These are phyloP conservation scores for Metschnikowia rubicola DNA, from an alignment of 805 yeast species.

Conservation along the genomic window DNA sequence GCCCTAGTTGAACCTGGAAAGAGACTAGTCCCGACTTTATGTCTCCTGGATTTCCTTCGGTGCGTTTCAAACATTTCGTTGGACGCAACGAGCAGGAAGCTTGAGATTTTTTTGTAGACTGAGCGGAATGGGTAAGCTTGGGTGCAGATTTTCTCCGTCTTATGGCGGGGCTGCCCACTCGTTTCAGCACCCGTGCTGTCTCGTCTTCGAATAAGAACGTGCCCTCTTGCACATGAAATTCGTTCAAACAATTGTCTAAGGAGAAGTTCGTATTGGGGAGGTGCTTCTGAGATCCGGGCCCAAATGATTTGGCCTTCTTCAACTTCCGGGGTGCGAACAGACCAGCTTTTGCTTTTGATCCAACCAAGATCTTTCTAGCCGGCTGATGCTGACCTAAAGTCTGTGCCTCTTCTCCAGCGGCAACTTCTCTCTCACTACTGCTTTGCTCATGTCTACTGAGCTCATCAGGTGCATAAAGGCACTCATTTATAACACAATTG, in stretches of 20 bases:
- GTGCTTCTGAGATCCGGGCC: constrained; percentile 2
- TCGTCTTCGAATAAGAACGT: constrained; percentile 17
- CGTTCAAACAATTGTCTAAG: constrained; percentile 15
- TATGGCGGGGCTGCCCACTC: constrained; percentile 6
- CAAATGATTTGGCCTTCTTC: constrained; percentile 9
- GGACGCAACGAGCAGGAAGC: constrained; percentile 10
- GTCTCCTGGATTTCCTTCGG: constrained; percentile 18
- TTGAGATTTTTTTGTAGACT: constrained; percentile 9
- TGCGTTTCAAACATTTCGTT: constrained; percentile 1
- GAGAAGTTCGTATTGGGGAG: constrained; percentile 12
- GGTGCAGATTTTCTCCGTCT: constrained; percentile 9
- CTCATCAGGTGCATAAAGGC: too few species aligned
- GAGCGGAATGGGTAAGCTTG: constrained; percentile 5
- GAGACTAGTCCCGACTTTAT: constrained; percentile 31
- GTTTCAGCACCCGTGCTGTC: constrained; percentile 14
- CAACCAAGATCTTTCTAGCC: background rate
- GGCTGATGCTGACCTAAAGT: background rate
- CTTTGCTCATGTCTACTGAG: too few species aligned
- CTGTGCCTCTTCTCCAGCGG: too few species aligned
- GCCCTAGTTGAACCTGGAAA: constrained; percentile 20
- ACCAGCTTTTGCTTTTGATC: background rate
- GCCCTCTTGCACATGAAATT: constrained; percentile 15
- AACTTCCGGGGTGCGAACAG: background rate
- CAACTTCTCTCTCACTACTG: too few species aligned
- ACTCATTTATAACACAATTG: background rate